A percentile compares a stretch with the other conserved stretches of the same genome.
phyloP scores from a whole-genome alignment of 768 basidiomycete genomes.

The Pulveroboletus sp. region DNA sequence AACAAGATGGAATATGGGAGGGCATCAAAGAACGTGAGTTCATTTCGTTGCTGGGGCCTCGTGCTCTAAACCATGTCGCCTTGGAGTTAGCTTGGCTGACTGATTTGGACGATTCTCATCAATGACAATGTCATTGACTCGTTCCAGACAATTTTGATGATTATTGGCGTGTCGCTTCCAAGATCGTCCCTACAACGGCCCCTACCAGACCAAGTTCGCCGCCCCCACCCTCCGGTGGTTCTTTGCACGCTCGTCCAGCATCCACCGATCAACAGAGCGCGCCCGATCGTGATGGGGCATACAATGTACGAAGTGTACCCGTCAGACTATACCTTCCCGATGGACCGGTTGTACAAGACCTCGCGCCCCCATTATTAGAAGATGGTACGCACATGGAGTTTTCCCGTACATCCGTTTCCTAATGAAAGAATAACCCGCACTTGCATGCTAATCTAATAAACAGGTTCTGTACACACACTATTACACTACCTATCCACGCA shows the following conservation, averaged over 20 bases:
- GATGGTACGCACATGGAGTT: slow-evolving; percentile 54
- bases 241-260: slow-evolving; percentile 62
- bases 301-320: slow-evolving; percentile 84
- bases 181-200: slow-evolving; percentile 81
- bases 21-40: slow-evolving; percentile 89
- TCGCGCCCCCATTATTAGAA: slow-evolving; percentile 75
- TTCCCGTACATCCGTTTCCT: slow-evolving; percentile 1
- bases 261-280: slow-evolving; percentile 55
- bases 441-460: background rate
- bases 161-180: slow-evolving; percentile 92
- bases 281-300: slow-evolving; percentile 78
- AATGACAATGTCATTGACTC: slow-evolving; percentile 9
- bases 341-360: slow-evolving; percentile 87
- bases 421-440: background rate
- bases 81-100: slow-evolving; percentile 22
- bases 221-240: slow-evolving; percentile 48
- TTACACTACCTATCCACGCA: slow-evolving; percentile 64
- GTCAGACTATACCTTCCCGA: slow-evolving; percentile 87
- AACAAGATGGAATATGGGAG: slow-evolving; percentile 97
- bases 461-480: slow-evolving; percentile 74
- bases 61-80: slow-evolving; percentile 15
- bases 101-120: slow-evolving; percentile 14
- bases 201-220: slow-evolving; percentile 58
- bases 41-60: slow-evolving; percentile 12
- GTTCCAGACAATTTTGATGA: slow-evolving; percentile 89